phyloP scores from a whole-genome alignment of 306 rosid genomes.

The Malus sylvestris region DNA sequence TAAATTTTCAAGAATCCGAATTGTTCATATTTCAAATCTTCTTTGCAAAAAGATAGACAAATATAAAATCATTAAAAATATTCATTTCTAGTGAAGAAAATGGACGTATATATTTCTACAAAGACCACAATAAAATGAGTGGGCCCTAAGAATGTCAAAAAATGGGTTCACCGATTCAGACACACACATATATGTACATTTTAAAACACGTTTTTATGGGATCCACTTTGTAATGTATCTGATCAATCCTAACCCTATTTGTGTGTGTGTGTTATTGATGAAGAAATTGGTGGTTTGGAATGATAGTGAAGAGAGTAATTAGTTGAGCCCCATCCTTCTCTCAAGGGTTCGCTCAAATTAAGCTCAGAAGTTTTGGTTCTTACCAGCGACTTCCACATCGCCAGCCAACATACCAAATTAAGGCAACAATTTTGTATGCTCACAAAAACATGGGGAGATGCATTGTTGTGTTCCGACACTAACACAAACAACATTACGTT shows the following conservation, averaged over 20 bases:
- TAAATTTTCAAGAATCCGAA: not conserved
- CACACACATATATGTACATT: no score
- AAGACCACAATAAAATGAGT: not conserved
- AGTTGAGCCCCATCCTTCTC: slow-evolving; percentile 18
- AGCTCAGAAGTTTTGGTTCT: not conserved
- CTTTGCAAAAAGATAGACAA: not conserved
- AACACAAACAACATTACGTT: not conserved
- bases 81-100: no score
- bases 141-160: no score
- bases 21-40: no score
- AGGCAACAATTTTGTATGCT: slow-evolving; percentile 1
- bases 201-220: no score
- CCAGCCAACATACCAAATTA: slow-evolving; percentile 24
- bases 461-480: not conserved
- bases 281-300: not conserved
- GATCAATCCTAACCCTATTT: no score
- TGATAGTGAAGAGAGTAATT: slow-evolving; percentile 3
- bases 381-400: slow-evolving; percentile 16
- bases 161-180: no score
- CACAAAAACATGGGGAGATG: not conserved
- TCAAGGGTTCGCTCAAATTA: slow-evolving; percentile 38
- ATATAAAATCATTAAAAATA: no score
- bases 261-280: no score
- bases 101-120: not conserved
- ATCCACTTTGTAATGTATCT: no score